Evolutionary conservation across 495 filamentous ascomycete species (phyloP).

Genomic region (Penicillium robsamsonii): DNA sequence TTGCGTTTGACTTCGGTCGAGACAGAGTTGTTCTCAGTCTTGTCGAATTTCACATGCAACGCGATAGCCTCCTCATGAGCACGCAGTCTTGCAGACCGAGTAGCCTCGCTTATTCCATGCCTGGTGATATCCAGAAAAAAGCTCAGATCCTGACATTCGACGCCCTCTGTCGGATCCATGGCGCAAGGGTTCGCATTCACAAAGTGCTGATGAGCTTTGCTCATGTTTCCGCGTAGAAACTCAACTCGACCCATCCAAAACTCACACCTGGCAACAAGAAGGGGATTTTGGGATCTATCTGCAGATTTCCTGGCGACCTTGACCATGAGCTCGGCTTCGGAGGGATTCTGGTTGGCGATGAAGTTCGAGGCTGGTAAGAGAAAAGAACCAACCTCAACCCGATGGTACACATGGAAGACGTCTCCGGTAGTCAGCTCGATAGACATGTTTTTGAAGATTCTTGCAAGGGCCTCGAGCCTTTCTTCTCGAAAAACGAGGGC

Average conservation of each 20-base stretch:
- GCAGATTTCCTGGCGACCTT: conserved; percentile 8
- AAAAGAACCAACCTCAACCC: not conserved
- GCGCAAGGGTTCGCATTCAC: conserved; percentile 2
- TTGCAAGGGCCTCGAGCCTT: not conserved
- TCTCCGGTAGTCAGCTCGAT: not conserved
- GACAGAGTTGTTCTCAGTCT: not conserved
- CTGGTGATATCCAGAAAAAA: conserved; percentile 2
- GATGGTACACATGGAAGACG: not conserved
- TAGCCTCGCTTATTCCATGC: not conserved
- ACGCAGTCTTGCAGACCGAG: not conserved
- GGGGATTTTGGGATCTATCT: not conserved
- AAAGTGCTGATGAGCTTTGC: conserved; percentile 14
- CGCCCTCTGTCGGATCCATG: not conserved
- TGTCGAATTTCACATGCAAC: not conserved
- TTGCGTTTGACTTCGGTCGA: not conserved
- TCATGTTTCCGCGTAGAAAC: conserved; percentile 6
- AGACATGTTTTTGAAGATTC: not conserved
- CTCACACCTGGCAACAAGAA: conserved; percentile 12
- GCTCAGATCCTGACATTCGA: not conserved
- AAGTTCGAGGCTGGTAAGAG: not conserved
- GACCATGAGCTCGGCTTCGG: conserved; percentile 4
- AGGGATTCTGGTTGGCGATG: not conserved
- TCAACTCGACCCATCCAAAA: conserved; percentile 25
- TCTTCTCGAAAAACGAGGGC: not conserved
- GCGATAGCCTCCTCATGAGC: not conserved